Base-by-base conservation (phyloP, 352 stramenopile genomes). In the Phytophthora boehmeriae region DNA sequence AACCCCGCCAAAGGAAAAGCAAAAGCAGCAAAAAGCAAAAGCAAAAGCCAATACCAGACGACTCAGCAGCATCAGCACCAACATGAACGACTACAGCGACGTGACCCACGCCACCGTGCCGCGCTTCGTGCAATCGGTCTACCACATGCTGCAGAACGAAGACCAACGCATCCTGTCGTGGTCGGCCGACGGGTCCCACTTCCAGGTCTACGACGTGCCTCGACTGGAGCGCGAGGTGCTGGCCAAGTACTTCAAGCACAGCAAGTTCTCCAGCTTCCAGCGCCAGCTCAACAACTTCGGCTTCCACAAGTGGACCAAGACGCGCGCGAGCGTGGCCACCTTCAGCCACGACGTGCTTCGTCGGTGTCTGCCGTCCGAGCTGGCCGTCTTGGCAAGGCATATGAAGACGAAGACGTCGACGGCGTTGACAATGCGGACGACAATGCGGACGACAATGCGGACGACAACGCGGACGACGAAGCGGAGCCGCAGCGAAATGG, bases 271-370 rank as follows among this genome's bases (percentile, higher is more conserved):
- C 30, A 96, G 86, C 27, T 89, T 97, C 48, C 86, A 95, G 57
- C 81, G 91, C 20, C 89, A 97, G 68, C 73, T 97, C 41, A 97
- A 95, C 72, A 96, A 97, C 63, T 97, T 97, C 72, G 80, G 71
- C 13, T 97, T 97, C 66, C 75, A 71, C 65, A 93, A 93, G 63
- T 90, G 80, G 80, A 90, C 81, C 63, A 90, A 90, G 61, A 83
- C 77, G 54, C 75, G 76, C 55, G 66, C 77, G 49, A 69, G 66
- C 41, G 73, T 88, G 22, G 85, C 77, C 68, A 89, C 80, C 17
- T 89, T 89, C 53, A 86, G 73, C 16, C 83, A 89, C 68, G 73
- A 81, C 11, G 71, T 69, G 48, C 81, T 90, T 28, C 51, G 80
- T 6, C 73, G 65, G 49, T 80, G 83, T 53, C 66, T 78, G 39